Conservation (phyloP, 352 stramenopile species). For the Phytophthora lateralis region DNA sequence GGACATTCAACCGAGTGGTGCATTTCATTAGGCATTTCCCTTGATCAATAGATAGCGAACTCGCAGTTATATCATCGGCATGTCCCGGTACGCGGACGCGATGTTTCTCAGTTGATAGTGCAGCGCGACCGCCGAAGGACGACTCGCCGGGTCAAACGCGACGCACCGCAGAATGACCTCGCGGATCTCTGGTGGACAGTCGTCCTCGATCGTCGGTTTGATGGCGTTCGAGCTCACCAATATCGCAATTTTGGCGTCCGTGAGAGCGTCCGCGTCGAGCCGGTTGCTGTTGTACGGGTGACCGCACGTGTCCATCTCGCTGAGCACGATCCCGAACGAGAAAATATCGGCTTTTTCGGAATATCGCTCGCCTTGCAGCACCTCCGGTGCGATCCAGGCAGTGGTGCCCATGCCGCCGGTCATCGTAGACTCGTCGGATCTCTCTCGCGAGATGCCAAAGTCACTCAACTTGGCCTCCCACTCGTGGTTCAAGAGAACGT, state of each 20-base stretch:
- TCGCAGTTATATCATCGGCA: constrained; percentile 19
- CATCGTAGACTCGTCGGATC: constrained; percentile 31
- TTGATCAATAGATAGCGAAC: constrained; percentile 3
- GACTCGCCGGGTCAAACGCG: constrained; percentile 38
- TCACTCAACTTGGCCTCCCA: constrained; percentile 57
- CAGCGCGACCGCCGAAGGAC: constrained; percentile 59
- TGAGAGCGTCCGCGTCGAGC: constrained; percentile 24
- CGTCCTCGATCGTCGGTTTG: constrained; percentile 44
- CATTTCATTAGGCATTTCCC: constrained; percentile 13
- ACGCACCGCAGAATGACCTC: constrained; percentile 54
- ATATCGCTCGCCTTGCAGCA: constrained; percentile 60
- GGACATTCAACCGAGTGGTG: constrained; percentile 3
- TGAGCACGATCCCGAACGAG: constrained; percentile 65
- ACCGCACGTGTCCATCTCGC: constrained; percentile 52
- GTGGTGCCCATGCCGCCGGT: constrained; percentile 57
- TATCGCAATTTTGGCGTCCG: constrained; percentile 53
- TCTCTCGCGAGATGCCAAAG: constrained; percentile 53
- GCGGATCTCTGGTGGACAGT: constrained; percentile 52
- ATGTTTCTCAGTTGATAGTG: constrained; percentile 59
- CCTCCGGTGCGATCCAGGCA: constrained; percentile 71
- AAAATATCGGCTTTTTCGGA: constrained; percentile 73
- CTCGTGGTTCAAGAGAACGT: constrained; percentile 48
- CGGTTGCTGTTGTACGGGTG: constrained; percentile 41
- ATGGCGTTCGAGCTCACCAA: constrained; percentile 53
- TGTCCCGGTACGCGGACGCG: constrained; percentile 22